These are phyloP conservation scores for Posidonia australis DNA, from an alignment of 106 monocot species.

Conservation along the genomic window DNA sequence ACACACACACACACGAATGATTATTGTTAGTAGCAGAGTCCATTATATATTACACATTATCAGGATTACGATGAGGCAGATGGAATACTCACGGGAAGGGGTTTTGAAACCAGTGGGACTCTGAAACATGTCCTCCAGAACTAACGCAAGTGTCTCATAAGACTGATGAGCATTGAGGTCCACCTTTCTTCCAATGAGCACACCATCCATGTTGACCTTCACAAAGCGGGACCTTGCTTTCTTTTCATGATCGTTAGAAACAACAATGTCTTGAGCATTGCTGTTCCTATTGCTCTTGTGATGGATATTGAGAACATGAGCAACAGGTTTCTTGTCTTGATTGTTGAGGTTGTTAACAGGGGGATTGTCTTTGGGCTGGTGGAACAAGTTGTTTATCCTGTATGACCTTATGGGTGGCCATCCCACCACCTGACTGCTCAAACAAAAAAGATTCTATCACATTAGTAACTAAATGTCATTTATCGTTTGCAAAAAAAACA, in stretches of 20 bases:
- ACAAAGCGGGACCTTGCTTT: constrained; percentile 30
- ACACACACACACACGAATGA: no score
- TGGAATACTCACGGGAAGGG: constrained; percentile 19
- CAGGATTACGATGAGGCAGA: not conserved
- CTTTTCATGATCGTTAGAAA: constrained; percentile 14
- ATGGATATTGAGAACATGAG: not conserved
- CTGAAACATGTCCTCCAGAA: constrained; percentile 74
- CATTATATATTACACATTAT: not conserved
- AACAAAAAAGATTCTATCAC: not conserved
- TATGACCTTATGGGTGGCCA: constrained; percentile 86
- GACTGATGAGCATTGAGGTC: constrained; percentile 55
- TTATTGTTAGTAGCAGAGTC: no score
- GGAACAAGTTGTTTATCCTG: constrained; percentile 71
- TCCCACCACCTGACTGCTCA: constrained; percentile 60
- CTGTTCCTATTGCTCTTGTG: not conserved
- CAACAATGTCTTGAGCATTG: constrained; percentile 2
- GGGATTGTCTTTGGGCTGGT: constrained; percentile 32
- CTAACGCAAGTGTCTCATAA: constrained; percentile 45
- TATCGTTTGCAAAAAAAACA: no score
- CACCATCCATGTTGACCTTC: constrained; percentile 93
- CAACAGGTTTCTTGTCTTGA: not conserved
- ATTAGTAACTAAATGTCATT: no score
- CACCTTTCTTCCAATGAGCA: constrained; percentile 86
- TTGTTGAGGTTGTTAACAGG: not conserved
- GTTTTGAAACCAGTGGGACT: constrained; percentile 16